Evolutionary conservation across 371 early-diverging fungal species (phyloP), one percentile per base, ranked within the genome.

Genomic region (Batkoa obscura): DNA sequence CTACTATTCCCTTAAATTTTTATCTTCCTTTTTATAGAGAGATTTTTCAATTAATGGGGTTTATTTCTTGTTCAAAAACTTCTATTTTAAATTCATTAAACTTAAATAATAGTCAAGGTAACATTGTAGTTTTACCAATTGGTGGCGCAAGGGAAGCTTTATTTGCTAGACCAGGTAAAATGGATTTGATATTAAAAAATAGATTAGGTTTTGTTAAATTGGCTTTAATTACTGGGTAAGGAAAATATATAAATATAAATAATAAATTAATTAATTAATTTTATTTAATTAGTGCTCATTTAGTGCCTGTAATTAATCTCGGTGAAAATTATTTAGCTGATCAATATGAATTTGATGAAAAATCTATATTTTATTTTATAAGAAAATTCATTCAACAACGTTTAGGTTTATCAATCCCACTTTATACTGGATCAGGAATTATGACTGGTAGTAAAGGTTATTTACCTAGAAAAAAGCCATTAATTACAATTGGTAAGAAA

Each of bases 291-390:
- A n/a, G 80, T 1, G 81, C 83, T 10, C 68, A 72, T 10, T 59
- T 88, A 35, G 83, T 85, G 0, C 90, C 90, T 3, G 71, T 79
- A 0, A 76, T 81, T 59, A 72, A 76, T 0, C 86, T 90, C 72
- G 89, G 89, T 41, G 89, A 90, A 64, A 88, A 86, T 64, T 85
- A 88, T 37, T 59, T 88, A 10, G 88, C 78, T 58, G 73, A 75
- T 47, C 80, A 58, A 43, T 42, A 43, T 35, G 43, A 37, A 34
- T 39, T 49, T 42, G 42, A 57, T 8, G 13, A 32, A 36, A 53
- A 54, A 15, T 17, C 59, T 9, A 33, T 51, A 30, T 10, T 49
- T 31, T 55, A 49, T 45, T 49, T 41, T 30, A 8, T 59, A 3
- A 56, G 53, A 37, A 56, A 39, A 13, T 34, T 10, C 3, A 41